Percentiles rank a stretch among this genome's conserved stretches.
Evolutionary conservation across 2,329 filamentous ascomycete species (phyloP).

Genomic region (Cercospora janseana): DNA sequence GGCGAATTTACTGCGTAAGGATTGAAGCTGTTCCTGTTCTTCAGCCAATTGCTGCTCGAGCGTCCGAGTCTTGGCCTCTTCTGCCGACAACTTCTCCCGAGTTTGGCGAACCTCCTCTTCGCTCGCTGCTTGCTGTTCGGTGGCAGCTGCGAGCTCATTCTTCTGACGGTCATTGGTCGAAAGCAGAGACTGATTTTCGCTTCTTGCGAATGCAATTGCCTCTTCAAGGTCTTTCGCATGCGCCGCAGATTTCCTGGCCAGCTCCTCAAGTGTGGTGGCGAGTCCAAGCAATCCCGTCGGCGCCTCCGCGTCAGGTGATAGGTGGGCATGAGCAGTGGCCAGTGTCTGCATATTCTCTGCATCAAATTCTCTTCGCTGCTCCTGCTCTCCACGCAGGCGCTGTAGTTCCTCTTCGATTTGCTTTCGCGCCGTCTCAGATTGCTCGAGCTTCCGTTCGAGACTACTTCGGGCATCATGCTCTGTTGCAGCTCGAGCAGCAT

Average conservation of each 20-base stretch:
- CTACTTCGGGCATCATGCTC: constrained; percentile 61
- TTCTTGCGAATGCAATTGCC: constrained; percentile 48
- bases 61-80: constrained; percentile 48
- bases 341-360: constrained; percentile 36
- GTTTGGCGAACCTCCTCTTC: constrained; percentile 40
- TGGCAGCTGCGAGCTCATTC: constrained; percentile 32
- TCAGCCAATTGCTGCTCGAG: constrained; percentile 58
- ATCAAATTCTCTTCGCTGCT: constrained; percentile 50
- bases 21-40: constrained; percentile 66
- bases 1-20: constrained; percentile 68
- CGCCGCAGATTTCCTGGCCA: constrained; percentile 44
- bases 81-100: constrained; percentile 47
- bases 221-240: constrained; percentile 48
- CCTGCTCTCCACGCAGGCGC: constrained; percentile 59
- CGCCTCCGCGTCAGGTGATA: constrained; percentile 38
- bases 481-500: constrained; percentile 62
- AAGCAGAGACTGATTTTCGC: constrained; percentile 47
- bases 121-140: constrained; percentile 37
- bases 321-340: constrained; percentile 40
- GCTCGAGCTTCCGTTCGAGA: constrained; percentile 52
- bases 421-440: constrained; percentile 29
- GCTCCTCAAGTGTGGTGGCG: constrained; percentile 45
- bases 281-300: constrained; percentile 43
- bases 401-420: constrained; percentile 40
- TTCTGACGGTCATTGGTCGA: constrained; percentile 43